Evolutionary conservation across 805 yeast genomes (phyloP), one percentile per base, ranked within the genome.

Genomic region (Schwanniomyces pseudopolymorphus): DNA sequence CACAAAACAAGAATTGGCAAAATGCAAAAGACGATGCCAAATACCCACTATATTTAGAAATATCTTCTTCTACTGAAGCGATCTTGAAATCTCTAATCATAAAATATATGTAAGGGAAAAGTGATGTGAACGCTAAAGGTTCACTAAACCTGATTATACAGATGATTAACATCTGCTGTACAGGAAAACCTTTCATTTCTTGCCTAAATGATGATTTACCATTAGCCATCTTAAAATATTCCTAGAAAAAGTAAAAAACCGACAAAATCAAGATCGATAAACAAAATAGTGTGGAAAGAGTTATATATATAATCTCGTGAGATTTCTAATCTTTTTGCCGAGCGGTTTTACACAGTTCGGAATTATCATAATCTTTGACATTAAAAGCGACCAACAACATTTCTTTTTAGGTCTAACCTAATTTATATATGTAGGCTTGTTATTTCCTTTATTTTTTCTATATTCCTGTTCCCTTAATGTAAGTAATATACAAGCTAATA

Each of bases 11-110:
- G 45, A 79, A 78, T 59, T 83, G 88, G 48, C 74, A 75, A 22
- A 83, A 71, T 21, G 87, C 83, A 63, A 83, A 84, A n/a, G 78
- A 67, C 0, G 87, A 77, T 0, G 85, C 75, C 46, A 83, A 63
- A 55, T 81, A 81, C 5, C 88, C 87, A 8, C 85, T 78, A 58
- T 80, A 83, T 46, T 72, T 76, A 2, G 85, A 71, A 31, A 83
- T 79, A 42, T 77, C 76, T n/a, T 78, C 72, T 40, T 78, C 79
- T 20, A 69, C 66, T 33, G 76, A 69, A 5, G 66, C 68, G 20
- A 48, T 25, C 20, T 44, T 36, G 28, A 45, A 48, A 28, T 48
- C 51, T 42, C 51, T 42, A 6, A 48, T 42, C 46, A 43, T 43
- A 19, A 43, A 83, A 58, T 78, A 83, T 33, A 81, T 74, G 54